Evolutionary conservation across 2,329 filamentous ascomycete genomes (phyloP).

Genomic region (Xylariaceae sp.): DNA sequence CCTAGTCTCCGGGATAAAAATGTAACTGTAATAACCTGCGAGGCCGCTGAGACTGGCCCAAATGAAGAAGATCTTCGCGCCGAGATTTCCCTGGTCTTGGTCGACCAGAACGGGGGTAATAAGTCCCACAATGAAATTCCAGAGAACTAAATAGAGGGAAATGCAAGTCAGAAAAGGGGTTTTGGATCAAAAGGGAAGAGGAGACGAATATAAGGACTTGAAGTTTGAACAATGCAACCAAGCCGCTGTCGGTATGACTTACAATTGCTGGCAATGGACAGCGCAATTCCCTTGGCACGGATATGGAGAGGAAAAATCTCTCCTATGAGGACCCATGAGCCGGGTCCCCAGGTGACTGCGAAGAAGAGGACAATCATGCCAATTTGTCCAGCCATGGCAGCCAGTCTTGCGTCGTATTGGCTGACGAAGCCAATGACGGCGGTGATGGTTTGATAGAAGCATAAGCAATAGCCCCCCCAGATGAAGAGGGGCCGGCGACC

Average conservation of each 20-base stretch:
- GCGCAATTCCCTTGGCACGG: slow-evolving; percentile 77
- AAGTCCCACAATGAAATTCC: slow-evolving; percentile 67
- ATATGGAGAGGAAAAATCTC: slow-evolving; percentile 89
- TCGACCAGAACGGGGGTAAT: slow-evolving; percentile 70
- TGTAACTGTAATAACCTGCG: slow-evolving; percentile 62
- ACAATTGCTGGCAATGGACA: slow-evolving; percentile 85
- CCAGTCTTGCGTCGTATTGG: slow-evolving; percentile 45
- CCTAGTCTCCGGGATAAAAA: slow-evolving; percentile 70
- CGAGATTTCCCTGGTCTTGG: slow-evolving; percentile 57
- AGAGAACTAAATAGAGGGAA: slow-evolving; percentile 47
- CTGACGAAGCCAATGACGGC: slow-evolving; percentile 62
- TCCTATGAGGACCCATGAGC: slow-evolving; percentile 76
- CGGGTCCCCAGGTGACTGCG: slow-evolving; percentile 77
- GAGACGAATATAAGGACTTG: background rate
- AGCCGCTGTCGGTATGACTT: background rate
- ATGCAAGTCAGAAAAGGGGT: background rate
- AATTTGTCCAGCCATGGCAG: slow-evolving; percentile 79
- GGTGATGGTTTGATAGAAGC: slow-evolving; percentile 81
- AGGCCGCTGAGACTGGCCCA: slow-evolving; percentile 63
- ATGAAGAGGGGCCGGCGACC: slow-evolving; percentile 78
- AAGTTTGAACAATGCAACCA: background rate
- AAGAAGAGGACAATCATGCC: slow-evolving; percentile 93
- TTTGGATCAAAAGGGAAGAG: background rate
- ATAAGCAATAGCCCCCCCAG: slow-evolving; percentile 73
- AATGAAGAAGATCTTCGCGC: slow-evolving; percentile 67